Conservation (phyloP, 306 rosid species). For the Senna tora region DNA sequence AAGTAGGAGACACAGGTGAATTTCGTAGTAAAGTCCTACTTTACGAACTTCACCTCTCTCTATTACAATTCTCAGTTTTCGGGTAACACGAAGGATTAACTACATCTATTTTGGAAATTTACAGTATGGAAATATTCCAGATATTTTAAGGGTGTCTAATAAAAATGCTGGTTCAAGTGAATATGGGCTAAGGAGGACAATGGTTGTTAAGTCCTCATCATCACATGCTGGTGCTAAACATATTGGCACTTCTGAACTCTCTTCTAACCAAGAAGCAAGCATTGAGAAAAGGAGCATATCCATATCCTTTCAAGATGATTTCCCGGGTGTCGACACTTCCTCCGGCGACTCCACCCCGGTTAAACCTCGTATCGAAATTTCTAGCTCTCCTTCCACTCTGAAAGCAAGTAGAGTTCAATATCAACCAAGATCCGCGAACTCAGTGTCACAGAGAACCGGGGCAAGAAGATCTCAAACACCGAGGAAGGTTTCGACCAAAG, state of each 20-base stretch:
- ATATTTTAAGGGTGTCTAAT: not conserved
- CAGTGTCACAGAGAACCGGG: slow-evolving; percentile 8
- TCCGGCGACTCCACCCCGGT: slow-evolving; percentile 35
- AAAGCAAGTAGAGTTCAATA: slow-evolving; percentile 16
- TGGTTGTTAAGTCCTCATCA: slow-evolving; percentile 18
- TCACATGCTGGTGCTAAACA: not conserved
- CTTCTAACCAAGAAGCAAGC: slow-evolving; percentile 23
- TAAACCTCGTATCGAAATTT: slow-evolving; percentile 6
- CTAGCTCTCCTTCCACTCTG: slow-evolving; percentile 5
- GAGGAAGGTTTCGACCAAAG: slow-evolving; percentile 29
- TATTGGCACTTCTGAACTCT: not conserved
- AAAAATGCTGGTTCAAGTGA: slow-evolving; percentile 27
- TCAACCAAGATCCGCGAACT: slow-evolving; percentile 29
- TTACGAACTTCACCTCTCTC: too few relatives aligned
- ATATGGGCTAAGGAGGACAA: slow-evolving; percentile 5
- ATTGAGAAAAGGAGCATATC: not conserved
- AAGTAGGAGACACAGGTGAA: too few relatives aligned
- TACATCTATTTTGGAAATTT: slow-evolving; percentile 20
- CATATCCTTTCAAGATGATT: slow-evolving; percentile 5
- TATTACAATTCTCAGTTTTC: too few relatives aligned
- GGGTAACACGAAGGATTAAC: slow-evolving; percentile 18
- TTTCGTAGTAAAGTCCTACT: too few relatives aligned
- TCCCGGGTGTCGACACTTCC: slow-evolving; percentile 27
- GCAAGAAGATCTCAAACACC: slow-evolving; percentile 40
- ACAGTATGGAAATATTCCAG: slow-evolving; percentile 31